phyloP scores from a whole-genome alignment of 345 rosid species.

The Mangifera indica region DNA sequence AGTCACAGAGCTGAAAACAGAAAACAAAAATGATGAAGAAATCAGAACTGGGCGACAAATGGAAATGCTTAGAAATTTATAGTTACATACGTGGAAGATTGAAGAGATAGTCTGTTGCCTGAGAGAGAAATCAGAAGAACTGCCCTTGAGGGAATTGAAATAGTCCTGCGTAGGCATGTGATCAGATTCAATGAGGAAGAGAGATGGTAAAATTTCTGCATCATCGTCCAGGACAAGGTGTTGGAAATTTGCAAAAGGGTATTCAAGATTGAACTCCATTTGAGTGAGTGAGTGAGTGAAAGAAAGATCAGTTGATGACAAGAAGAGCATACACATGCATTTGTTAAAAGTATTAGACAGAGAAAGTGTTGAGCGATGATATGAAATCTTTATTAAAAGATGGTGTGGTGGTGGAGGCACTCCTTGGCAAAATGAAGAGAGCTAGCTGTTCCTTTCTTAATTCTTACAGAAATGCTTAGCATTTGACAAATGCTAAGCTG shows the following conservation, averaged over 20 bases:
- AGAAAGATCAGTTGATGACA: background rate
- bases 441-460: background rate
- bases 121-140: conserved; percentile 36
- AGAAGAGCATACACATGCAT: conserved; percentile 7
- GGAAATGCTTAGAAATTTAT: background rate
- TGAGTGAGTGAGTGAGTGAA: background rate
- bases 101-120: conserved; percentile 47
- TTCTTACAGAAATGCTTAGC: conserved; percentile 8
- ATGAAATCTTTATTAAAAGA: conserved; percentile 4
- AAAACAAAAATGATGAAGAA: background rate
- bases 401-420: conserved; percentile 7
- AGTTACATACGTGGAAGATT: conserved; percentile 41
- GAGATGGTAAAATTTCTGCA: conserved; percentile 29
- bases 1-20: conserved; percentile 35
- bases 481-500: conserved; percentile 18
- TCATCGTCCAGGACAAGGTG: conserved; percentile 20
- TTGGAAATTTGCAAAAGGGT: conserved; percentile 46
- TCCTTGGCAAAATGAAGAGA: conserved; percentile 16
- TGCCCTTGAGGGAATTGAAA: conserved; percentile 34
- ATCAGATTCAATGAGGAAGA: conserved; percentile 57
- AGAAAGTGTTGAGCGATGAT: background rate
- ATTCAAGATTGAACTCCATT: conserved; percentile 79
- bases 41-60: background rate
- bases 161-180: conserved; percentile 61
- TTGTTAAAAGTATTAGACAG: conserved; percentile 1